Base-by-base conservation (phyloP, 2,329 filamentous ascomycete species). In the Aspergillus novoparasiticus region DNA sequence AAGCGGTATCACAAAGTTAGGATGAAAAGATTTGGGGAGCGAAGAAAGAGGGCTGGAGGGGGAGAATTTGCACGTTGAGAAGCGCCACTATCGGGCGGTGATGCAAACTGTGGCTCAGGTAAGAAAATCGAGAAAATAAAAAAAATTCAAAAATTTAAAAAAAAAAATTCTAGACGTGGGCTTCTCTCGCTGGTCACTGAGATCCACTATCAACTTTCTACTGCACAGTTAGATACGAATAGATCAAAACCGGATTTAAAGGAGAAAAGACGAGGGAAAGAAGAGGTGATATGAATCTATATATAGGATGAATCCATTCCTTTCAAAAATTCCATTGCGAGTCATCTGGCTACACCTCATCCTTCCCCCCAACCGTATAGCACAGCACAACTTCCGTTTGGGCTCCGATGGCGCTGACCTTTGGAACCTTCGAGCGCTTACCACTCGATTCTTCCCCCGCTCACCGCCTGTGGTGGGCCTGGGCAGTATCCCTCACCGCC, bases 381-480 rank as follows among this genome's bases (percentile, higher is more conserved):
- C 10, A 12, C 21, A 21, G 53, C 51, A 57, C 63, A 58, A 32
- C 64, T 57, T 57, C 32, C 50, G 8, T 39, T 50, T 54, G 63
- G 58, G 57, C 58, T 54, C 55, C 50, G 46, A 59, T 57, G 64
- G 57, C 63, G 51, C 57, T 57, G 28, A 45, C 59, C 39, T 68
- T 71, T 78, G 75, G 78, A 80, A 79, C 68, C 71, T 80, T 80
- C 78, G 77, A 72, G 79, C 64, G 72, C 63, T 62, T 75, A 58
- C 75, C 72, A 59, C 74, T 74, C 57, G 36, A 50, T 59, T 68
- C 68, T 55, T 39, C 67, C 66, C 58, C 53, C 16, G 23, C 56
- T 72, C 66, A 76, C 75, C 74, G 74, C 71, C 71, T 59, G 21
- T 9, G 6, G 3, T 3, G 10, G 9, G 14, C 46, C 51, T 1